Percentiles rank a stretch among this genome's conserved stretches.
Evolutionary conservation across 2,329 filamentous ascomycete genomes (phyloP).

Genomic region (Pestalotiopsis sp.): DNA sequence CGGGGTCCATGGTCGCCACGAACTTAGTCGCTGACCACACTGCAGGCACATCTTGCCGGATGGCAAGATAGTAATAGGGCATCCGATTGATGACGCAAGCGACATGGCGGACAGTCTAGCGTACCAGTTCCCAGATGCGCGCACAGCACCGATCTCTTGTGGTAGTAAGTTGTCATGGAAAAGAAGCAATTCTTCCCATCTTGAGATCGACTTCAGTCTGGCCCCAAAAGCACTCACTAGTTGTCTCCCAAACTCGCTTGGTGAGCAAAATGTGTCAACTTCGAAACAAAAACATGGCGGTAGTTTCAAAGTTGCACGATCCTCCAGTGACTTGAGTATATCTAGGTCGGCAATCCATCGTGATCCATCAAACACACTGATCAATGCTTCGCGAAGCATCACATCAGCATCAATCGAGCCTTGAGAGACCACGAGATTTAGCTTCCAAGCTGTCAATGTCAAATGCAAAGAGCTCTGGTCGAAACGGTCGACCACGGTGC

Average conservation of each 20-base stretch:
- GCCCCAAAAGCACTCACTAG: background rate
- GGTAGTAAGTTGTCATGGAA: background rate
- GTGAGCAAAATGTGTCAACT: no score
- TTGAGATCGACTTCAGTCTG: background rate
- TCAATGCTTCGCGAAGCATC: background rate
- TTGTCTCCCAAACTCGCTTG: background rate
- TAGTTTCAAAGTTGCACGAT: background rate
- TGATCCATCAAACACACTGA: background rate
- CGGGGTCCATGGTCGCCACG: background rate
- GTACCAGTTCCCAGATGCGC: background rate
- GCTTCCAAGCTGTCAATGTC: background rate
- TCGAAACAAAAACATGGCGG: background rate
- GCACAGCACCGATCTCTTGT: background rate
- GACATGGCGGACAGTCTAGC: background rate
- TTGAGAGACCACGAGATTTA: background rate
- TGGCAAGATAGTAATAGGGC: background rate
- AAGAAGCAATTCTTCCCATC: background rate
- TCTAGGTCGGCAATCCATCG: background rate
- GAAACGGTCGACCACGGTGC: background rate
- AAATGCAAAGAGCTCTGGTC: background rate
- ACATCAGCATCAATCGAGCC: background rate
- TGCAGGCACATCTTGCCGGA: background rate
- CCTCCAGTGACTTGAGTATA: background rate
- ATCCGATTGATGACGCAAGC: background rate
- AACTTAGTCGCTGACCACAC: background rate